phyloP scores from a whole-genome alignment of 345 rosid species.

The Brassica incana region DNA sequence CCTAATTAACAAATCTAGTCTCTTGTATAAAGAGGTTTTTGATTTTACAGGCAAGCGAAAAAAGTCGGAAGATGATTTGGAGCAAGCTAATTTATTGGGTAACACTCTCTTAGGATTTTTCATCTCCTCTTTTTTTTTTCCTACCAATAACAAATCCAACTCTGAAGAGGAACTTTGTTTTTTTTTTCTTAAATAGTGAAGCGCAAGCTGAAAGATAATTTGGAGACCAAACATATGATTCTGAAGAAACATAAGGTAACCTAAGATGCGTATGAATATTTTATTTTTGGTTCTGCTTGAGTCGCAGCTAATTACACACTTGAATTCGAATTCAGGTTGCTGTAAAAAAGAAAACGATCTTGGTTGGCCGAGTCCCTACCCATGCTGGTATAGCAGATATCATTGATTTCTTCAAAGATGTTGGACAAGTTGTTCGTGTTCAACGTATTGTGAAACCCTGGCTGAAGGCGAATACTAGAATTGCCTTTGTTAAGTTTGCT shows the following conservation, averaged over 20 bases:
- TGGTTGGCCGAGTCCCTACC: neutral
- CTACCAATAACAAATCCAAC: neutral
- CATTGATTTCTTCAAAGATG: neutral
- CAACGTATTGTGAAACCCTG: neutral
- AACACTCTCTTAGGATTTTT: neutral
- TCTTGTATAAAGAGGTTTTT: neutral
- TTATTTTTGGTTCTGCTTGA: neutral
- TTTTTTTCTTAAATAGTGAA: too few relatives aligned
- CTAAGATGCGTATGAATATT: neutral
- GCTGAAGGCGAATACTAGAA: neutral
- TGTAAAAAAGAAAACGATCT: neutral
- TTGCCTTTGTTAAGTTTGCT: neutral
- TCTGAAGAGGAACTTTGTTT: neutral
- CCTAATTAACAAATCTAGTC: neutral
- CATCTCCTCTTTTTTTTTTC: too few relatives aligned
- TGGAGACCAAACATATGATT: neutral
- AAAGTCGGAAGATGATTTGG: neutral
- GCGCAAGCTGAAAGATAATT: neutral
- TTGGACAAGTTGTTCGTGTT: neutral
- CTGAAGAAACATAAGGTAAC: neutral
- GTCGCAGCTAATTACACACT: neutral
- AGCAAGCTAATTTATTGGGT: neutral
- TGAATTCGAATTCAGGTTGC: neutral
- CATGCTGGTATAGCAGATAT: neutral
- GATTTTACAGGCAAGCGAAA: neutral